Percentiles rank a stretch among this genome's conserved stretches.
These are phyloP conservation scores for Populus pruinosa DNA, from an alignment of 345 rosid species.

Conservation along the genomic window DNA sequence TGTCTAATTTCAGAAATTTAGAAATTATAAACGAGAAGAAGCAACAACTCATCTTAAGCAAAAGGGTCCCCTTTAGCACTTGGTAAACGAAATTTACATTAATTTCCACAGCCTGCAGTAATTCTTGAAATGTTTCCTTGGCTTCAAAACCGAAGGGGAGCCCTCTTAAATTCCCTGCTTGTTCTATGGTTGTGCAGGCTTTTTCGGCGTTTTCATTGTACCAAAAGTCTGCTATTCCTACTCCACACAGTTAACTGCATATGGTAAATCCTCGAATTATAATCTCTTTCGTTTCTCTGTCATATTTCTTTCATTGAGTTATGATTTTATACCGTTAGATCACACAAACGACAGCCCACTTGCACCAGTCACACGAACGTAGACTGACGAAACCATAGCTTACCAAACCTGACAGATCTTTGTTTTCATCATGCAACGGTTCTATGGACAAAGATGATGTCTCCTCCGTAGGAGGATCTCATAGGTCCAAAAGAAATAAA, in stretches of 20 bases:
- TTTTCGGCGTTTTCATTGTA: slow-evolving; percentile 67
- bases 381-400: not conserved
- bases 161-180: slow-evolving; percentile 9
- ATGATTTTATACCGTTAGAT: slow-evolving; percentile 10
- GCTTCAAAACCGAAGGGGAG: not conserved
- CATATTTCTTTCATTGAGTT: not conserved
- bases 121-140: not conserved
- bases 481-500: slow-evolving; percentile 12
- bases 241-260: slow-evolving; percentile 56
- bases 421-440: slow-evolving; percentile 13
- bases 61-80: not conserved
- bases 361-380: not conserved
- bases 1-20: not conserved
- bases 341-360: not conserved
- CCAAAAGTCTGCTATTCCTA: slow-evolving; percentile 74
- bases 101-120: not conserved
- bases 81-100: not conserved
- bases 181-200: slow-evolving; percentile 44
- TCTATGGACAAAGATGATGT: not conserved
- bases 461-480: not conserved
- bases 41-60: not conserved
- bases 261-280: slow-evolving; percentile 41
- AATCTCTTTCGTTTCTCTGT: not conserved
- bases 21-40: not conserved
- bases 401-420: not conserved